Conservation (phyloP, 2,329 filamentous ascomycete genomes). For the Lecanoromycetidae sp. region DNA sequence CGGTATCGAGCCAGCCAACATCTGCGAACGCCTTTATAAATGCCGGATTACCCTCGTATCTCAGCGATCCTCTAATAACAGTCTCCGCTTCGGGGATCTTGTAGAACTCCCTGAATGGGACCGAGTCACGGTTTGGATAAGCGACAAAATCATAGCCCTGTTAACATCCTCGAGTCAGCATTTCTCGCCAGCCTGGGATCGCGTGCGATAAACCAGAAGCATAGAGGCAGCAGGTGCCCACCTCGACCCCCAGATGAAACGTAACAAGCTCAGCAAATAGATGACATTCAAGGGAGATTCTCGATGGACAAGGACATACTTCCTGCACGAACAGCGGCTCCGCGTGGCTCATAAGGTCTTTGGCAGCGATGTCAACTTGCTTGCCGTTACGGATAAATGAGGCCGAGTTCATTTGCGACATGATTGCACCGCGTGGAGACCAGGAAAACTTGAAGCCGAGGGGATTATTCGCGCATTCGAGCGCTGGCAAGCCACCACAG, state of each 20-base stretch:
- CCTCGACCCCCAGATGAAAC: too few relatives aligned
- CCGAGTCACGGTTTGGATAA: constrained; percentile 82
- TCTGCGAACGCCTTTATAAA: constrained; percentile 81
- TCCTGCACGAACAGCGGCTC: constrained; percentile 68
- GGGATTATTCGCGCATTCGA: constrained; percentile 72
- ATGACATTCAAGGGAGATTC: too few relatives aligned
- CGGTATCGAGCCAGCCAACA: constrained; percentile 72
- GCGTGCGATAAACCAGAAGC: too few relatives aligned
- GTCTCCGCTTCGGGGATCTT: constrained; percentile 78
- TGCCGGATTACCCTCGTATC: constrained; percentile 81
- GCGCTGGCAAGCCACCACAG: constrained; percentile 64
- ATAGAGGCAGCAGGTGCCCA: too few relatives aligned
- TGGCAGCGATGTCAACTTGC: constrained; percentile 50
- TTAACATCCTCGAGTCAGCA: too few relatives aligned
- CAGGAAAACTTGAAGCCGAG: constrained; percentile 87
- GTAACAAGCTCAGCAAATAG: too few relatives aligned
- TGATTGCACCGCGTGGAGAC: constrained; percentile 69
- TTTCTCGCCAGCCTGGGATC: too few relatives aligned
- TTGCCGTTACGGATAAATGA: constrained; percentile 71
- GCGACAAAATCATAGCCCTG: constrained; percentile 60
- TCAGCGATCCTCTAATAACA: constrained; percentile 69
- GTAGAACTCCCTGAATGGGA: constrained; percentile 78
- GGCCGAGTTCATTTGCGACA: constrained; percentile 77
- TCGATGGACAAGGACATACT: too few relatives aligned
- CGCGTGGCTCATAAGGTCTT: constrained; percentile 70